Base-by-base conservation (phyloP, 2,329 filamentous ascomycete genomes). In the Beauveria sp. region DNA sequence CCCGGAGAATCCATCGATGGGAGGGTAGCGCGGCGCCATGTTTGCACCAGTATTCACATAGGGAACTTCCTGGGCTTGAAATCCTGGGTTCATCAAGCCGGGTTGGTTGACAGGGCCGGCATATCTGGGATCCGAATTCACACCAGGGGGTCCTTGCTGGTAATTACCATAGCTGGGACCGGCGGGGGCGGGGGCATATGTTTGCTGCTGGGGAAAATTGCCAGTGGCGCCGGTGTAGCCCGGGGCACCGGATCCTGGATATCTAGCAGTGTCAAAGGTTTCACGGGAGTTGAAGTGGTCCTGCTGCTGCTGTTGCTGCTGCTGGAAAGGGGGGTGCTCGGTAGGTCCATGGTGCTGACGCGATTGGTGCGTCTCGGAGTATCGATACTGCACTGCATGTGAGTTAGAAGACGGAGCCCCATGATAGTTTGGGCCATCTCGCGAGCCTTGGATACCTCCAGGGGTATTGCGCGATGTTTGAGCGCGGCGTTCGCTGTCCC, bases 401-500 rank as follows among this genome's bases (percentile, higher is more conserved):
- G 79, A 81, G 82, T 85, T 84, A 85, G 83, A 84, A 74, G 72
- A 69, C 61, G 73, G 76, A 79, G 78, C 80, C 72, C 76, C 74
- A 74, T 74, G 76, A 69, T 74, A 70, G 72, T 73, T 76, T 70
- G 75, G 73, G 72, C 75, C 73, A 70, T 79, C 77, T 78, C 78
- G 80, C 72, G 78, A 81, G 76, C 77, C 73, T 71, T 74, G 77
- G 77, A 78, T 85, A 85, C 83, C 83, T 85, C 82, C 81, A 73
- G 77, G 73, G 70, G 77, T 75, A 67, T 76, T 80, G 71, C 80
- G 80, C 72, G 76, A 78, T 67, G 77, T 81, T 72, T 80, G 81
- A 68, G 79, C 80, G 70, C 82, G 79, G 71, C 83, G 79, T 74
- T 86, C 83, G 72, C 79, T 79, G 68, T 85, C 83, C 83, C 83